Conservation (phyloP, 139 green algal genomes). For the Parachlorella kessleri region DNA sequence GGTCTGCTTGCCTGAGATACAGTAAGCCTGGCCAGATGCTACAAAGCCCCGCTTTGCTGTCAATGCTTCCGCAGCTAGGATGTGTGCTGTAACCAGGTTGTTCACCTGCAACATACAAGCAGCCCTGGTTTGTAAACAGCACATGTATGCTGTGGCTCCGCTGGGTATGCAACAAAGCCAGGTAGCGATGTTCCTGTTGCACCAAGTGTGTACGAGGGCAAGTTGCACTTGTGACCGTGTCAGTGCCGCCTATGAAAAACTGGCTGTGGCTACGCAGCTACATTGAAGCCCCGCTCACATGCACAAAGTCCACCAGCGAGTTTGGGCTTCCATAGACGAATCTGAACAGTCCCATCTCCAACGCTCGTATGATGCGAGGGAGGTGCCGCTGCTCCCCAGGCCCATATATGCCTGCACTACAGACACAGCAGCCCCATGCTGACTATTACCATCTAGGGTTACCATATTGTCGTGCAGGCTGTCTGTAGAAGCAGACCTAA, state of each 20-base stretch:
- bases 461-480: too few relatives aligned
- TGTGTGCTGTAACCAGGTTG: slow-evolving; percentile 25
- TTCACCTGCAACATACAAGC: slow-evolving; percentile 38
- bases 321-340: slow-evolving; percentile 15
- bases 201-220: too few relatives aligned
- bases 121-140: too few relatives aligned
- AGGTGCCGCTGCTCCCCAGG: slow-evolving; percentile 47
- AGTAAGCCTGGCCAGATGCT: slow-evolving; percentile 37
- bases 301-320: slow-evolving; percentile 35
- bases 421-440: too few relatives aligned
- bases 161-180: too few relatives aligned
- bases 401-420: slow-evolving; percentile 41
- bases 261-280: too few relatives aligned
- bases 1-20: slow-evolving; percentile 18
- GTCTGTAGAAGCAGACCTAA: neutral
- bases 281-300: slow-evolving; percentile 13
- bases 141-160: too few relatives aligned
- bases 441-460: too few relatives aligned
- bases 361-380: slow-evolving; percentile 27
- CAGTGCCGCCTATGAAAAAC: too few relatives aligned
- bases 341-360: slow-evolving; percentile 16
- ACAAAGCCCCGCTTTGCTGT: slow-evolving; percentile 9
- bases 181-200: too few relatives aligned
- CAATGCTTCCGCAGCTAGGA: slow-evolving; percentile 24
- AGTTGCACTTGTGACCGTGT: too few relatives aligned